Conservation (phyloP, 129 eudicot species). For the Helichrysum umbraculigerum region DNA sequence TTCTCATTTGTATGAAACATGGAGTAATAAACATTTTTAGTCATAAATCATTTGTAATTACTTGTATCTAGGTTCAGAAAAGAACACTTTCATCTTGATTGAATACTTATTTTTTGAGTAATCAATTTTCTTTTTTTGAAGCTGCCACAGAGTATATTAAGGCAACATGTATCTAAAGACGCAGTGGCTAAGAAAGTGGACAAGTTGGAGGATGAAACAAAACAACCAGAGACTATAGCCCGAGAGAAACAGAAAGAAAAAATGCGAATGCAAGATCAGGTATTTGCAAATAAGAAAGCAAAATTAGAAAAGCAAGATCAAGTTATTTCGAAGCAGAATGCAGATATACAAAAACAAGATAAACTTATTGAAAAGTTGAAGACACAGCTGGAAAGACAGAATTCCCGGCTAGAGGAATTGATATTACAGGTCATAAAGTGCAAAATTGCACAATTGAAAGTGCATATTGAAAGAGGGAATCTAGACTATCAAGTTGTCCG, state of each 20-base stretch:
- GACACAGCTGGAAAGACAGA: background rate
- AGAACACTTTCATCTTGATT: background rate
- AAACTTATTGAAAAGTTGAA: background rate
- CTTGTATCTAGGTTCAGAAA: too few relatives aligned
- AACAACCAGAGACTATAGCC: background rate
- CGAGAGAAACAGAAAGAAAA: background rate
- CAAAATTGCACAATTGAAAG: background rate
- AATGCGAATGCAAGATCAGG: background rate
- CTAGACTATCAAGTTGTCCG: background rate
- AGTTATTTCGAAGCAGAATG: background rate
- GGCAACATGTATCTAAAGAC: background rate
- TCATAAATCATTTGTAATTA: too few relatives aligned
- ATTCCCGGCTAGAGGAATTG: background rate
- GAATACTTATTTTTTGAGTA: background rate
- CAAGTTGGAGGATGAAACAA: background rate
- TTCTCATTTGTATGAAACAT: background rate
- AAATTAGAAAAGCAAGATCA: background rate
- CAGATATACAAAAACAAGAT: background rate
- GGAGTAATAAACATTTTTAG: too few relatives aligned
- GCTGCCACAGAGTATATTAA: background rate
- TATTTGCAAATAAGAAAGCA: background rate
- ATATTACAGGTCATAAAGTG: background rate
- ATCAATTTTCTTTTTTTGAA: background rate
- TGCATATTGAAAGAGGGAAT: background rate
- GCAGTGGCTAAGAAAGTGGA: background rate